A percentile compares a stretch with the other conserved stretches of the same genome.
These are phyloP conservation scores for Coleophoma cylindrospora DNA, from an alignment of 2,329 filamentous ascomycete genomes.

Conservation along the genomic window DNA sequence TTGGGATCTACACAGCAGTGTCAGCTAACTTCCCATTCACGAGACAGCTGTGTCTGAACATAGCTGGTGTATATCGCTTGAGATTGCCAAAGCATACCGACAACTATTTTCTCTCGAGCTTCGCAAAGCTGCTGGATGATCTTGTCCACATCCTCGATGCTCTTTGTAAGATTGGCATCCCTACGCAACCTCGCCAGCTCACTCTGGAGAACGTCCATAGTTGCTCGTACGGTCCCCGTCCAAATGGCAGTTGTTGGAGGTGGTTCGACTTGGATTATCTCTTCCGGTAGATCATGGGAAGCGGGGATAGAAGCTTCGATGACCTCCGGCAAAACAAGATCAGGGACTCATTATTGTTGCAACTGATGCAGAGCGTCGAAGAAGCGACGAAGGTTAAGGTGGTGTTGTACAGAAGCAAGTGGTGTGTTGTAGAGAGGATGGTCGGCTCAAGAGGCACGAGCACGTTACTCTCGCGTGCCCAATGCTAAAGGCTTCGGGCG, in stretches of 20 bases:
- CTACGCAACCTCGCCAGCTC: conserved; percentile 25
- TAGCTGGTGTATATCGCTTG: not conserved
- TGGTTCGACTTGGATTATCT: no score
- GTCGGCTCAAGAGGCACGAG: no score
- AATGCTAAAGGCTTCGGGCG: no score
- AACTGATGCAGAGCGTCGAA: no score
- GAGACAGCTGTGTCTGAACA: conserved; percentile 2
- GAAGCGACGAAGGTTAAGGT: no score
- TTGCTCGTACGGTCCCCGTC: conserved; percentile 5
- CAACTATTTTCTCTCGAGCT: conserved; percentile 68
- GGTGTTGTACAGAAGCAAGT: no score
- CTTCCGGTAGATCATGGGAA: not conserved
- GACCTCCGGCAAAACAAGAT: not conserved
- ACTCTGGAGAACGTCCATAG: conserved; percentile 25
- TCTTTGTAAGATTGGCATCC: conserved; percentile 25
- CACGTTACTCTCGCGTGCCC: no score
- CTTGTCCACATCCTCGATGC: conserved; percentile 70
- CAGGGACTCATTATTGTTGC: no score
- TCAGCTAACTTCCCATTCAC: no score
- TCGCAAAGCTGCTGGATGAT: conserved; percentile 73
- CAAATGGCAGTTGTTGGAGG: no score
- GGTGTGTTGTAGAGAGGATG: no score
- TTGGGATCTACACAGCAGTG: conserved; percentile 50
- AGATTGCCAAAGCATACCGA: conserved; percentile 42
- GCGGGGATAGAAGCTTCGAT: not conserved